Conservation (phyloP, 257 asterid species). For the Solanum chilense region DNA sequence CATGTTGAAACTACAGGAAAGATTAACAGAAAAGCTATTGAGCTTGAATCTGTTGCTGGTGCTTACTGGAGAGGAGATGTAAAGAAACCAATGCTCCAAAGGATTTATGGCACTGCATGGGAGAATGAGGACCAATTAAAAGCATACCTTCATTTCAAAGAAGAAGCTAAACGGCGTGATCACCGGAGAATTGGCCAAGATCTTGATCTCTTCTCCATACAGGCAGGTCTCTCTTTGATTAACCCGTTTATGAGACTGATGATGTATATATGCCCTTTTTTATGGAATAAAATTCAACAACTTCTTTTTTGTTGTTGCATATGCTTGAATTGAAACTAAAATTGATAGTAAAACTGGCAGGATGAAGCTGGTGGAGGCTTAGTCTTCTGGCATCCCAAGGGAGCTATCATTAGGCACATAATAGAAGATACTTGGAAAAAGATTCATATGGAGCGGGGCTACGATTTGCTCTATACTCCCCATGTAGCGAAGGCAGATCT, state of each 20-base stretch:
- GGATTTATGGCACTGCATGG: slow-evolving; percentile 99
- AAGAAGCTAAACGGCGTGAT: slow-evolving; percentile 96
- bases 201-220: slow-evolving; percentile 94
- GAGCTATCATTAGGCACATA: slow-evolving; percentile 74
- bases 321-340: slow-evolving; percentile 10
- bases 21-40: slow-evolving; percentile 73
- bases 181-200: slow-evolving; percentile 94
- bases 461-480: slow-evolving; percentile 85
- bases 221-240: slow-evolving; percentile 31
- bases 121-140: slow-evolving; percentile 85
- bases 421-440: slow-evolving; percentile 92
- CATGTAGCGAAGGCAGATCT: slow-evolving; percentile 96
- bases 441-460: slow-evolving; percentile 70
- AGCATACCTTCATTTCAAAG: slow-evolving; percentile 83
- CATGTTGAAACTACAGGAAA: slow-evolving; percentile 95
- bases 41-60: slow-evolving; percentile 98
- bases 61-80: slow-evolving; percentile 99
- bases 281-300: not conserved
- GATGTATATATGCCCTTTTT: not conserved
- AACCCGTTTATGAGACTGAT: not conserved
- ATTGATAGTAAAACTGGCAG: slow-evolving; percentile 34
- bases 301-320: not conserved
- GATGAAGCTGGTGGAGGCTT: slow-evolving; percentile 99
- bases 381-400: slow-evolving; percentile 99
- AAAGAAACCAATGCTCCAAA: slow-evolving; percentile 82